phyloP scores from a whole-genome alignment of 345 rosid species.

The Salix purpurea region DNA sequence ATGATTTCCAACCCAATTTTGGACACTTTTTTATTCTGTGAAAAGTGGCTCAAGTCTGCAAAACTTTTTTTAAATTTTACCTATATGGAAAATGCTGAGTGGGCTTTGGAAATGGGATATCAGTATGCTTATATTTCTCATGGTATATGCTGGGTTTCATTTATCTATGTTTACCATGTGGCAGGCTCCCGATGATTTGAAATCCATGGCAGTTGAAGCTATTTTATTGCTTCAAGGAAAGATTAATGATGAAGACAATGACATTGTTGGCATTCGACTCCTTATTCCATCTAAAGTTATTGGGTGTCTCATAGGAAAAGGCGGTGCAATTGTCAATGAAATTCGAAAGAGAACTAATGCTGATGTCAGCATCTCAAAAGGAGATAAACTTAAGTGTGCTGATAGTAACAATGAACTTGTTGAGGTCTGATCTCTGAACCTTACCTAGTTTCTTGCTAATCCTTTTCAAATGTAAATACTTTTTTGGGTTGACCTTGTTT shows the following conservation, averaged over 20 bases:
- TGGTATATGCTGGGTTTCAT: background rate
- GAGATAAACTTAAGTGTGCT: constrained; percentile 62
- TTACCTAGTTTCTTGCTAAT: background rate
- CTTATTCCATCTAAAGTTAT: constrained; percentile 86
- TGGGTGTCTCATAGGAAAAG: constrained; percentile 90
- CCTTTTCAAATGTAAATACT: constrained; percentile 8
- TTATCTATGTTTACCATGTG: background rate
- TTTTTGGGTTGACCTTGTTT: constrained; percentile 12
- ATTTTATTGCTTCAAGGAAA: constrained; percentile 78
- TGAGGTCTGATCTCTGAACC: constrained; percentile 51
- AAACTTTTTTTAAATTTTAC: background rate
- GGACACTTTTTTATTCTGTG: background rate
- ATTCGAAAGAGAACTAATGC: constrained; percentile 83
- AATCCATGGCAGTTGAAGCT: constrained; percentile 96
- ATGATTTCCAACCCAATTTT: background rate
- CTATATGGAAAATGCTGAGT: background rate
- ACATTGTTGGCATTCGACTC: constrained; percentile 53
- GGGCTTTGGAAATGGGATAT: background rate
- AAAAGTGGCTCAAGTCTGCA: background rate
- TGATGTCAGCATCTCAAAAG: constrained; percentile 76
- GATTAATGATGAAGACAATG: constrained; percentile 76
- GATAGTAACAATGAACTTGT: constrained; percentile 73
- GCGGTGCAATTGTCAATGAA: constrained; percentile 87
- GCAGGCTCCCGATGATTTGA: constrained; percentile 83
- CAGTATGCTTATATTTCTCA: background rate